Base-by-base conservation (phyloP, 1,284 basidiomycete genomes). In the Ganoderma leucocontextum region DNA sequence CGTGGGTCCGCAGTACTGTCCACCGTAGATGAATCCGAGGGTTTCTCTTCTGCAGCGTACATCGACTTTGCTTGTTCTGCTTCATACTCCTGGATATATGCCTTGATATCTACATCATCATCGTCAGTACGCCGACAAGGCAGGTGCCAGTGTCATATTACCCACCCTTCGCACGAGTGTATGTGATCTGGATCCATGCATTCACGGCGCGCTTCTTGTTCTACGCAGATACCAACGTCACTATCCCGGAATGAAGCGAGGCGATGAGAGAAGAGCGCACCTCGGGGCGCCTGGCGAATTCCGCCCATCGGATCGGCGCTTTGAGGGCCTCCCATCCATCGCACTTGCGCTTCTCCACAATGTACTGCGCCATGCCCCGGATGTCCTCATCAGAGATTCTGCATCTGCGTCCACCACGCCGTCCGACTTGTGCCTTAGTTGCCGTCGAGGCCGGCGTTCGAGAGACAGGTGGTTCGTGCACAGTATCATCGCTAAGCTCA, bases 301-400 rank as follows among this genome's bases (percentile, higher is more conserved):
- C 71, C 22, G 22, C 8, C 69, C 69, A 72, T 10, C 64, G 66
- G 0, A 15, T 25, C 12, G 36, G 33, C 41, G 36, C 59, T 17
- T 41, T 35, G 12, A 15, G 33, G n/a, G 22, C 15, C 7, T 62
- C 53, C 62, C 52, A 67, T 33, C 38, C 4, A 5, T 53, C 52
- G 15, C 52, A 33, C 52, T 59, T 9, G 60, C 64, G 19, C 36
- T 67, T 62, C 33, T 66, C 64, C n/a, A 47, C 41, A 47, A 59
- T 67, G 66, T 68, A 68, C 33, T 33, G 38, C 35, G 66, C 66
- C 58, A 67, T 64, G 0, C 41, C 47, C 2, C 41, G 44, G 12
- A 67, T 36, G 25, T 70, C 68, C 5, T 66, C 66, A 5, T 70
- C 64, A 35, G 66, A 68, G 36, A 69, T 38, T 44, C 15, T 58